Evolutionary conservation across 1,284 basidiomycete genomes (phyloP).

Genomic region (Ceratobasidium sp.): DNA sequence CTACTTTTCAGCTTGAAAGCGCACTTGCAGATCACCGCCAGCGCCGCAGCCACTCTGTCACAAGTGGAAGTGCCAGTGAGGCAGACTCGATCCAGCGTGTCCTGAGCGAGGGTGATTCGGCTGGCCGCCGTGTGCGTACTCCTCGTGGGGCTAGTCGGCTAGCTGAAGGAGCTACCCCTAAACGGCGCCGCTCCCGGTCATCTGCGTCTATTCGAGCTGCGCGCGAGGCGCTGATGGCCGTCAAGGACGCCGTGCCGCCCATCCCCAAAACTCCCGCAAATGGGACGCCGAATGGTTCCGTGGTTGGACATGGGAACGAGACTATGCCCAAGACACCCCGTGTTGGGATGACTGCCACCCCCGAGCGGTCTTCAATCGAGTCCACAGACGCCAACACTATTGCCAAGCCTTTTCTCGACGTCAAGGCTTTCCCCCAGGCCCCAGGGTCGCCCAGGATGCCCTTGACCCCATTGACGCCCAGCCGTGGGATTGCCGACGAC

Average conservation of each 20-base stretch:
- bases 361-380: conserved; percentile 6
- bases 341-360: conserved; percentile 22
- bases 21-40: conserved; percentile 59
- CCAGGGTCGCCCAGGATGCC: conserved; percentile 18
- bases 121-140: conserved; percentile 35
- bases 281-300: conserved; percentile 12
- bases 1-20: conserved; percentile 64
- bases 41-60: conserved; percentile 35
- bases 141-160: conserved; percentile 22
- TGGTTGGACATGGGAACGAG: conserved; percentile 5
- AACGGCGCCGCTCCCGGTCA: conserved; percentile 20
- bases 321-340: conserved; percentile 4
- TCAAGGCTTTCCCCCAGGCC: not conserved
- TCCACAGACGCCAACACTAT: not conserved
- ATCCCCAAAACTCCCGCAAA: conserved; percentile 10
- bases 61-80: conserved; percentile 36
- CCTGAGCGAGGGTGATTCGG: conserved; percentile 34
- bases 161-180: conserved; percentile 17
- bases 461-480: conserved; percentile 24
- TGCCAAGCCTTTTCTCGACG: conserved; percentile 21
- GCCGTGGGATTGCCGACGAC: conserved; percentile 24
- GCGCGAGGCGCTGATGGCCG: conserved; percentile 34
- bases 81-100: conserved; percentile 40
- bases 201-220: conserved; percentile 30
- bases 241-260: conserved; percentile 35